Percentiles rank a stretch among this genome's conserved stretches.
These are phyloP conservation scores for Fraxinus anomala DNA, from an alignment of 257 asterid genomes.

Conservation along the genomic window DNA sequence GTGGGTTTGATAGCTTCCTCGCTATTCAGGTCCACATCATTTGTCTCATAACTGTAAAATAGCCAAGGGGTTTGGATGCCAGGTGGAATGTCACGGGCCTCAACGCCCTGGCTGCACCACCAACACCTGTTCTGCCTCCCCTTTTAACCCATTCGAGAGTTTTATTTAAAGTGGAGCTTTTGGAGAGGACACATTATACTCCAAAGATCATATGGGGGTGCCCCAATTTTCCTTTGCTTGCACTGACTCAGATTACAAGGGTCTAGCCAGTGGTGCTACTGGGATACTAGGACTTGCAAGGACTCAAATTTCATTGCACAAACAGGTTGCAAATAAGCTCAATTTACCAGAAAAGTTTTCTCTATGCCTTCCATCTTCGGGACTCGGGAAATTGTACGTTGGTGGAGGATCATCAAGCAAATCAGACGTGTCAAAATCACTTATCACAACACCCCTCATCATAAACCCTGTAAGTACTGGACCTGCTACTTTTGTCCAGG, in stretches of 20 bases:
- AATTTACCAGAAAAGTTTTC: slow-evolving; percentile 33
- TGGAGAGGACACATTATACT: slow-evolving; percentile 27
- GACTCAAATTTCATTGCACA: slow-evolving; percentile 32
- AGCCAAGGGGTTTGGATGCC: slow-evolving; percentile 33
- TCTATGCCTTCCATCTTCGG: slow-evolving; percentile 39
- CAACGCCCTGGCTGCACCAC: slow-evolving; percentile 45
- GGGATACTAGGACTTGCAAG: slow-evolving; percentile 43
- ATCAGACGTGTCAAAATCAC: neutral
- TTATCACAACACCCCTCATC: slow-evolving; percentile 37
- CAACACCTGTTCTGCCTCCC: slow-evolving; percentile 38
- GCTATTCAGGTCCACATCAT: too few relatives aligned
- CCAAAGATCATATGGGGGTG: neutral
- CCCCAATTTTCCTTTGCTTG: slow-evolving; percentile 30
- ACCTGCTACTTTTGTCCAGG: slow-evolving; percentile 4
- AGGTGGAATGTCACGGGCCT: slow-evolving; percentile 29
- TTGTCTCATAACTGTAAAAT: slow-evolving; percentile 17
- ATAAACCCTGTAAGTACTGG: slow-evolving; percentile 40
- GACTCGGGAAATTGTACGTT: slow-evolving; percentile 29
- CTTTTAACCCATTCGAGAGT: slow-evolving; percentile 38
- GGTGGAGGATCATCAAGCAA: slow-evolving; percentile 14
- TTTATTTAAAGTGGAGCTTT: slow-evolving; percentile 19
- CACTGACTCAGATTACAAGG: slow-evolving; percentile 21
- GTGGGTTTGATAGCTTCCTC: too few relatives aligned
- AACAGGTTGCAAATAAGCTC: slow-evolving; percentile 28
- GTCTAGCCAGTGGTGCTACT: slow-evolving; percentile 37